Evolutionary conservation across 306 rosid genomes (phyloP).

Genomic region (Fagus sylvatica): DNA sequence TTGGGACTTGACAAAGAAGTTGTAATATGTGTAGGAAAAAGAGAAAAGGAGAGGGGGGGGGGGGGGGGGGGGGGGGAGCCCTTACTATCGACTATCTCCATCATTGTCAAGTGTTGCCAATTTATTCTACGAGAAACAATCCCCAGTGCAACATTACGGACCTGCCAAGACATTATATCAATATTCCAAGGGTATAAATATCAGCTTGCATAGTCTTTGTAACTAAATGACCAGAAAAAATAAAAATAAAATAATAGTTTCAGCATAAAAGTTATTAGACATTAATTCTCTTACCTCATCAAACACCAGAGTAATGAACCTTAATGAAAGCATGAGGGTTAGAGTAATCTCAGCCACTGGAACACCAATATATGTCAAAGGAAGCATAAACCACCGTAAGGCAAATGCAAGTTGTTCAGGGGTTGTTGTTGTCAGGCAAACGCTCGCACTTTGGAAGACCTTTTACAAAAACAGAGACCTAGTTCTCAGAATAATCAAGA

Average conservation of each 20-base stretch:
- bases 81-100: slow-evolving; percentile 81
- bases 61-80: slow-evolving; percentile 13
- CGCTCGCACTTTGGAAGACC: slow-evolving; percentile 99
- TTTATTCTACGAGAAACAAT: slow-evolving; percentile 86
- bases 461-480: slow-evolving; percentile 38
- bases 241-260: background rate
- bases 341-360: slow-evolving; percentile 92
- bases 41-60: slow-evolving; percentile 8
- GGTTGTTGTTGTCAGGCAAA: slow-evolving; percentile 87
- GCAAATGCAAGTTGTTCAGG: slow-evolving; percentile 95
- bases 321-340: slow-evolving; percentile 85
- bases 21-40: background rate
- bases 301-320: slow-evolving; percentile 86
- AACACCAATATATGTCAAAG: slow-evolving; percentile 70
- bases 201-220: background rate
- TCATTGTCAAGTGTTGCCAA: slow-evolving; percentile 74
- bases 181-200: slow-evolving; percentile 4
- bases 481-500: slow-evolving; percentile 29
- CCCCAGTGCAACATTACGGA: slow-evolving; percentile 87
- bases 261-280: background rate
- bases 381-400: slow-evolving; percentile 90
- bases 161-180: slow-evolving; percentile 50
- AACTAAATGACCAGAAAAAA: background rate
- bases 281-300: slow-evolving; percentile 69
- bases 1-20: background rate